Percentiles rank a stretch among this genome's conserved stretches.
Evolutionary conservation across 257 asterid species (phyloP).

Genomic region (Nicotiana otophora): DNA sequence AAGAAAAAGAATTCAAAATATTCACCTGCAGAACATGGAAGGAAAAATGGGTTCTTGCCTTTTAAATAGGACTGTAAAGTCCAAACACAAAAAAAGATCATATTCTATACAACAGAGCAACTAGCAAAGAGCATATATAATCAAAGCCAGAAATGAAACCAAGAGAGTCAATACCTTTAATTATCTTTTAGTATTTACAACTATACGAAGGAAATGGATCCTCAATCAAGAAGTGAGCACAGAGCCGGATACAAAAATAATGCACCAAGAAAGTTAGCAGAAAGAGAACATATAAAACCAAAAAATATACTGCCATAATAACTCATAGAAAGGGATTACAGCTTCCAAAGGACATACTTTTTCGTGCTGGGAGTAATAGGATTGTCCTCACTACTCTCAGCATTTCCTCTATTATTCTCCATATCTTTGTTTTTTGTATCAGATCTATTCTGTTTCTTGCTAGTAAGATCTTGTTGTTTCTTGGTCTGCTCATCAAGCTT

Average conservation of each 20-base stretch:
- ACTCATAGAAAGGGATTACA: slow-evolving; percentile 12
- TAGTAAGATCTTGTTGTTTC: slow-evolving; percentile 22
- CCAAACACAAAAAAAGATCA: not conserved
- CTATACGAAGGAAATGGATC: not conserved
- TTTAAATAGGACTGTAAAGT: not conserved
- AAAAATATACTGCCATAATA: not conserved
- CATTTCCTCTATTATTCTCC: slow-evolving; percentile 26
- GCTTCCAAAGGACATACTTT: slow-evolving; percentile 23
- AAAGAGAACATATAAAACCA: not conserved
- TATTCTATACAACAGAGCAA: not conserved
- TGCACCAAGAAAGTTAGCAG: not conserved
- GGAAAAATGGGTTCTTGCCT: not conserved
- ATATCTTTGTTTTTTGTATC: slow-evolving; percentile 25
- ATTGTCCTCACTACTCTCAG: slow-evolving; percentile 23
- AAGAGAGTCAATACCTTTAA: not conserved
- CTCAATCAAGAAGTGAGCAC: not conserved
- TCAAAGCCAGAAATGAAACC: not conserved
- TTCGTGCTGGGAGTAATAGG: slow-evolving; percentile 15
- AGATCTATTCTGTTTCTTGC: slow-evolving; percentile 28
- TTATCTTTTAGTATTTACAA: not conserved
- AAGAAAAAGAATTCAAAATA: not conserved
- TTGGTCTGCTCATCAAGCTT: slow-evolving; percentile 28
- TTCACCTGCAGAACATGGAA: not conserved
- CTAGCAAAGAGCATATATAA: not conserved
- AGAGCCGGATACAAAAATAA: not conserved